phyloP scores from a whole-genome alignment of 2,329 filamentous ascomycete species.

The Emergomyces africanus region DNA sequence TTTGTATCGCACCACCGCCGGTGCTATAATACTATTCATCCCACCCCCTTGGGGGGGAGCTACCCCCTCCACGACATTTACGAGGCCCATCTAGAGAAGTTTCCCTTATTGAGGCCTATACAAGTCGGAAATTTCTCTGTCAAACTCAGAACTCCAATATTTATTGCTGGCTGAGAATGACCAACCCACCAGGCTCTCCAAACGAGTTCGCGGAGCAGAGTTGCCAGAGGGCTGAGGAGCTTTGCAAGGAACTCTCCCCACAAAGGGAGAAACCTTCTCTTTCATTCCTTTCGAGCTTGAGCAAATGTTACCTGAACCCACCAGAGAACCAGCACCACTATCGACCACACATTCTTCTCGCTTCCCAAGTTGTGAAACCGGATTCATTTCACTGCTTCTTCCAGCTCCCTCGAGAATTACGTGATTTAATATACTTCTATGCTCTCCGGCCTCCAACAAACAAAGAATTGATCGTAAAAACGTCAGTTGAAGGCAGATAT shows the following conservation, averaged over 20 bases:
- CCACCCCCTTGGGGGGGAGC: no score
- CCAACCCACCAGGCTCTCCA: background rate
- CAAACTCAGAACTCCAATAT: background rate
- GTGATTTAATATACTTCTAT: background rate
- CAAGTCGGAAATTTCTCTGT: background rate
- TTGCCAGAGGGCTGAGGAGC: background rate
- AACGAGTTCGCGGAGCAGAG: background rate
- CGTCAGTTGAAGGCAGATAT: background rate
- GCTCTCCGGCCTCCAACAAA: background rate
- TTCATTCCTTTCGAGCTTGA: background rate
- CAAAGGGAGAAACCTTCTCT: background rate
- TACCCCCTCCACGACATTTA: background rate
- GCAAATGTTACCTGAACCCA: background rate
- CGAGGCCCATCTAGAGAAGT: background rate
- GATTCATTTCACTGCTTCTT: background rate
- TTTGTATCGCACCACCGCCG: background rate
- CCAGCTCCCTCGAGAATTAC: background rate
- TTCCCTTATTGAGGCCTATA: background rate
- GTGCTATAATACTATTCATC: background rate
- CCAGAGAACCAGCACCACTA: background rate
- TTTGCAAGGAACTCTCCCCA: background rate
- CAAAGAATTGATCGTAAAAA: background rate
- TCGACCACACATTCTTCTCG: background rate
- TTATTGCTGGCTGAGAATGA: background rate
- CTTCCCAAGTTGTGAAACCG: background rate